Evolutionary conservation across 768 basidiomycete genomes (phyloP).

Genomic region (Pleurotus platypus): DNA sequence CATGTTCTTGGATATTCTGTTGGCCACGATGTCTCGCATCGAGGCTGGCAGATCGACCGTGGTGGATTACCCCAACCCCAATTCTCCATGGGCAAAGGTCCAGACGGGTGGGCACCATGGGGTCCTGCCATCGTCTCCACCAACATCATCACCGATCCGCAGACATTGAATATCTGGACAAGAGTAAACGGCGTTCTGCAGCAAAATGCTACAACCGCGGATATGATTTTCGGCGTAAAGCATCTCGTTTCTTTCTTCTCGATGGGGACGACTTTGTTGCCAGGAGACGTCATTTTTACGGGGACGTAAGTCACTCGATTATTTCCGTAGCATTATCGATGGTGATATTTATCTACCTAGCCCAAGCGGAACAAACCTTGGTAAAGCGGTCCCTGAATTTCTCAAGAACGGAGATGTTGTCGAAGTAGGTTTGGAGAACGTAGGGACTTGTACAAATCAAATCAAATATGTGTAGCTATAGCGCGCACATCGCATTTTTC

Average conservation of each 20-base stretch:
- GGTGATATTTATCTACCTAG: conserved; percentile 14
- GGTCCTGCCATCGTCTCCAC: conserved; percentile 36
- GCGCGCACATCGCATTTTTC: background rate
- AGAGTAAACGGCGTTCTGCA: conserved; percentile 83
- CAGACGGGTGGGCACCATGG: conserved; percentile 41
- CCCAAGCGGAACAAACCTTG: conserved; percentile 31
- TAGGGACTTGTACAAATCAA: conserved; percentile 35
- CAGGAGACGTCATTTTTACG: conserved; percentile 41
- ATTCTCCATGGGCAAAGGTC: conserved; percentile 39
- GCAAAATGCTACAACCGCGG: conserved; percentile 79
- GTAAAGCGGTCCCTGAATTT: conserved; percentile 30
- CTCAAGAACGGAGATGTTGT: conserved; percentile 34
- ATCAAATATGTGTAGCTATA: conserved; percentile 21
- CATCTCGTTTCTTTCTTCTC: conserved; percentile 31
- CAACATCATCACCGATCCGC: conserved; percentile 32
- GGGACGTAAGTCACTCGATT: conserved; percentile 28
- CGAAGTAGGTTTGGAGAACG: conserved; percentile 33
- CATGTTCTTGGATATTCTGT: conserved; percentile 37
- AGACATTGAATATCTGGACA: conserved; percentile 36
- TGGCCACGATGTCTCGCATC: conserved; percentile 39
- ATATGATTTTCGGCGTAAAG: conserved; percentile 90
- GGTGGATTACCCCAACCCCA: conserved; percentile 39
- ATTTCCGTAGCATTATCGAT: background rate
- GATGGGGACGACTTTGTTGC: conserved; percentile 38
- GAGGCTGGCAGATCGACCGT: conserved; percentile 41